Percentiles rank a stretch among this genome's conserved stretches.
Conservation (phyloP, 768 basidiomycete species). For the Daedaleopsis nitida region DNA sequence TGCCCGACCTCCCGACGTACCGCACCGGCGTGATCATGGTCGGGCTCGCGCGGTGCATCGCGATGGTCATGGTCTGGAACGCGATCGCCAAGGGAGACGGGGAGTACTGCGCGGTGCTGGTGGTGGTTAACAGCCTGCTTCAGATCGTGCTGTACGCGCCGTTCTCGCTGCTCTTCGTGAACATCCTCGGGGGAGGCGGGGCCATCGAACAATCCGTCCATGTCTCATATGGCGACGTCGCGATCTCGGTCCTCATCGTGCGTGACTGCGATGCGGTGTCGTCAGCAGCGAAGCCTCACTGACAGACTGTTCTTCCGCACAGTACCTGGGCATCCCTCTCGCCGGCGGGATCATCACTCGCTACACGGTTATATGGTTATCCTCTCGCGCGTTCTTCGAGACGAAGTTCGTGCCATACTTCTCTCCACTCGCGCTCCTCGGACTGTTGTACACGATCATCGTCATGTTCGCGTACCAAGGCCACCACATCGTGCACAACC, state of each 20-base stretch:
- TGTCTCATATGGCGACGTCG: slow-evolving; percentile 59
- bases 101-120: slow-evolving; percentile 51
- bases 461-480: slow-evolving; percentile 65
- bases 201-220: slow-evolving; percentile 38
- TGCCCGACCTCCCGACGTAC: slow-evolving; percentile 76
- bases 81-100: slow-evolving; percentile 21
- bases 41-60: slow-evolving; percentile 69
- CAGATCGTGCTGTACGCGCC: slow-evolving; percentile 82
- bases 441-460: slow-evolving; percentile 79
- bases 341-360: slow-evolving; percentile 73
- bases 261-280: slow-evolving; percentile 30
- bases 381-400: slow-evolving; percentile 51
- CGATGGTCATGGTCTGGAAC: slow-evolving; percentile 56
- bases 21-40: slow-evolving; percentile 83
- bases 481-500: slow-evolving; percentile 69
- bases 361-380: slow-evolving; percentile 47
- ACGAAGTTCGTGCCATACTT: slow-evolving; percentile 68
- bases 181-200: slow-evolving; percentile 56
- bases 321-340: slow-evolving; percentile 87
- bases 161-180: slow-evolving; percentile 71
- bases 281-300: background rate
- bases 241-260: slow-evolving; percentile 72
- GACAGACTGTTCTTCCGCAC: background rate
- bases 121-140: slow-evolving; percentile 77
- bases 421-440: slow-evolving; percentile 68